phyloP scores from a whole-genome alignment of 305 asterid species.

The Solanum hybrid region DNA sequence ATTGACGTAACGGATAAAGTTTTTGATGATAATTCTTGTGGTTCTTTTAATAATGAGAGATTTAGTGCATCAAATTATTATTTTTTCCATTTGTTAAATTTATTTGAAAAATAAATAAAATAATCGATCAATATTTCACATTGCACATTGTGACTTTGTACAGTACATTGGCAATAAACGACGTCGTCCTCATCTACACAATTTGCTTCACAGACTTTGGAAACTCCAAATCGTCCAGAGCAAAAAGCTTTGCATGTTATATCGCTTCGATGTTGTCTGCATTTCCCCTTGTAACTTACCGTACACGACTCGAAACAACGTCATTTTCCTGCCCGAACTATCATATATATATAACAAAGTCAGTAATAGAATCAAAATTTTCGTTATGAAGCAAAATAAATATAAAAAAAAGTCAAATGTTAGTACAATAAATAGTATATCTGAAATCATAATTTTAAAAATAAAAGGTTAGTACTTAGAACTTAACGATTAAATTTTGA shows the following conservation, averaged over 20 bases:
- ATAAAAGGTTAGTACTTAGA: background rate
- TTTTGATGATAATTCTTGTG: background rate
- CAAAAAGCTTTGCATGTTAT: background rate
- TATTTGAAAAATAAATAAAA: no score
- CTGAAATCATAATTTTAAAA: background rate
- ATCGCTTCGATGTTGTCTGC: background rate
- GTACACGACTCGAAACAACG: background rate
- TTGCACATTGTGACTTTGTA: background rate
- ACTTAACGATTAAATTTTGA: background rate
- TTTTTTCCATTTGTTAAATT: no score
- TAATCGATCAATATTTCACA: background rate
- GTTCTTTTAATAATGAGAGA: background rate
- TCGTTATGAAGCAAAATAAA: background rate
- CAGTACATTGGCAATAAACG: background rate
- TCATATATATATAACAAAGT: background rate
- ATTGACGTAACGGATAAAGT: no score
- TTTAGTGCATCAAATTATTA: background rate
- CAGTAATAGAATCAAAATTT: background rate
- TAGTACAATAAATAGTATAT: background rate
- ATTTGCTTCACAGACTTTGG: background rate
- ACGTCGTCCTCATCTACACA: background rate
- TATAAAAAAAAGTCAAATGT: background rate
- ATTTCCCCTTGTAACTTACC: background rate
- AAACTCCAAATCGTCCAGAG: background rate
- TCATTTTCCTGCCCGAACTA: background rate